Base-by-base conservation (phyloP, 331 rosid genomes). In the Rhamnella rubrinervis region DNA sequence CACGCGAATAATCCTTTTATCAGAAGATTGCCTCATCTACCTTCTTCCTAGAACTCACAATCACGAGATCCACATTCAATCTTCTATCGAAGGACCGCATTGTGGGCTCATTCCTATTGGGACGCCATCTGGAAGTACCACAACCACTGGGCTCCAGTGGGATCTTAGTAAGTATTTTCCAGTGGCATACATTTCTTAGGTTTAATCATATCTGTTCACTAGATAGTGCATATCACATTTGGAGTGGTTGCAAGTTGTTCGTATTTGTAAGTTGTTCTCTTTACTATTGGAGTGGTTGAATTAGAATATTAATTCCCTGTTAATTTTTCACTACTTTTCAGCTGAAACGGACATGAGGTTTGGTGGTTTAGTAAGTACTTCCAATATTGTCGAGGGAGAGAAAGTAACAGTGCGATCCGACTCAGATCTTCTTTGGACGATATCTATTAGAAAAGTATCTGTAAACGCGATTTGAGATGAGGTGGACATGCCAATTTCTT, bases 71-170 rank as follows among this genome's bases (percentile, higher is more conserved):
- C 78, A 71, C 25, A 75, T 95, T 77, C 88, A 91, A 39, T 61
- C 96, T 19, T 86, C 93, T 15, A 77, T 83, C 12, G 96, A 87
- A 83, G 99, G 99, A 62, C 96, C 97, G 0, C 99, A 95, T 68
- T 95, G 97, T 74, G 99, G 99, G 66, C 97, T 91, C 68, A 56
- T 95, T 73, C 96, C 99, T 67, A 87, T 95, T 23, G 96, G 96
- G 21, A 78, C 67, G 83, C 93, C 97, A 23, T 91, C 97, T 28
- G 88, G 80, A 75, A 85, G 87, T 52, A 83, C 99, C 31, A 91
- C 99, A 39, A 85, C 99, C 49, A 86, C 90, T 1, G 99, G 99
- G 51, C 96, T 95, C 38, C 41, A 85, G 58, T 95, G 99, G 99
- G 87, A 95, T 82, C 91, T 95, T 26, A 74, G 99, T 95, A 83